These are phyloP conservation scores for Camellia japonica DNA, from an alignment of 148 eudicot genomes.

Conservation along the genomic window DNA sequence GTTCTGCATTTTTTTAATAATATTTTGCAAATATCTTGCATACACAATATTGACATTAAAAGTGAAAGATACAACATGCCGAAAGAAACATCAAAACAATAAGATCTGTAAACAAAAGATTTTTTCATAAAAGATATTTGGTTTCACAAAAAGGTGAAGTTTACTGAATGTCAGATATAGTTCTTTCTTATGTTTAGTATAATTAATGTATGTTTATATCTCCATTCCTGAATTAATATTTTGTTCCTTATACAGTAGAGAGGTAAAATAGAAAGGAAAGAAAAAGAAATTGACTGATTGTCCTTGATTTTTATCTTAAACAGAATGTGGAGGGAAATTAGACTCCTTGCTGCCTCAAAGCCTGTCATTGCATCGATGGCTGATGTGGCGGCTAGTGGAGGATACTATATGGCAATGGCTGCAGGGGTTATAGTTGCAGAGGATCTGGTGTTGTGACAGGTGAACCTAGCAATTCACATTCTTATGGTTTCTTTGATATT, in stretches of 20 bases:
- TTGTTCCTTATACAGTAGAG: not conserved
- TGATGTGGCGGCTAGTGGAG: constrained; percentile 99
- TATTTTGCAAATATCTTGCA: not conserved
- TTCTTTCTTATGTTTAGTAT: not conserved
- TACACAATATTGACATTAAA: not conserved
- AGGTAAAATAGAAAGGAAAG: not conserved
- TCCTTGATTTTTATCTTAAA: constrained; percentile 13
- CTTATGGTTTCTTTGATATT: not conserved
- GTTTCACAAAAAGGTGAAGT: not conserved
- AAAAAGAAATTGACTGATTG: not conserved
- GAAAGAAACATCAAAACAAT: not conserved
- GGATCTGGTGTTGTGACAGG: constrained; percentile 94
- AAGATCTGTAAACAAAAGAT: not conserved
- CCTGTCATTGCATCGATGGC: constrained; percentile 97
- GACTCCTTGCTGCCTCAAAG: constrained; percentile 67
- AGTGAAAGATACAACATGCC: not conserved
- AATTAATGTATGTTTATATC: not conserved
- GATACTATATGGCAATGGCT: constrained; percentile 98
- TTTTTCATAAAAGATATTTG: not conserved
- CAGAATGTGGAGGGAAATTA: constrained; percentile 98
- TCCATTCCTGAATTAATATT: no score
- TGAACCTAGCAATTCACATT: constrained; percentile 17
- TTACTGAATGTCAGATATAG: not conserved
- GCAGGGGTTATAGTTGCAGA: constrained; percentile 80
- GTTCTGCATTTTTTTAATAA: not conserved